Base-by-base conservation (phyloP, 306 rosid genomes). In the Dalbergia cultrata region DNA sequence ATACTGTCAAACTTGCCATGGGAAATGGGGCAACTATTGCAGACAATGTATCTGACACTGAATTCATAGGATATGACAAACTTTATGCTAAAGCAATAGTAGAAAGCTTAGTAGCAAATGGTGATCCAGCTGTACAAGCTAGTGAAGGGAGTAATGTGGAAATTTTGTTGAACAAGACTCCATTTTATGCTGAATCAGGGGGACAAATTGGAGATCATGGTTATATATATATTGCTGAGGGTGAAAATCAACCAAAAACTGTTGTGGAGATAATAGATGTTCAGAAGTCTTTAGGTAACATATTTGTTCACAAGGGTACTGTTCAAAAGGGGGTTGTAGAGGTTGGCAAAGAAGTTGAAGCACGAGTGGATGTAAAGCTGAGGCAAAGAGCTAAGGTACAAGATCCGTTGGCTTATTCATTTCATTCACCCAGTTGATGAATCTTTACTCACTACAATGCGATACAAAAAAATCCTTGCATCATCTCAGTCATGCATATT, bases 121-220 rank as follows among this genome's bases (percentile, higher is more conserved):
- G 99, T 37, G 89, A 84, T 79, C 88, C 92, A 34, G 94, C 90
- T 37, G 72, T 44, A 67, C 87, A 79, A 81, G 99, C 86, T 79
- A 80, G 90, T 34, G 89, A 93, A 82, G 99, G 99, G 82, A 90
- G 85, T 77, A 82, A 90, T 74, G 99, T 93, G 74, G 98, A 93
- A 89, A 80, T 95, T 83, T 72, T 93, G 83, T 81, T 95, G 87
- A 87, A 91, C 85, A 85, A 83, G 84, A 95, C 98, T 72, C 99
- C 99, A 59, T 95, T 95, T 89, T 93, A 93, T 88, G 97, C 97
- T 64, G 99, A 95, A 90, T 95, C 99, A 70, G 99, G 97, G 44
- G 99, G 98, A 62, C 99, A 95, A 80, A 95, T 95, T 72, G 98
- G 90, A 75, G 99, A 95, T 82, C 85, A 88, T 67, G 99, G 99